A percentile compares a stretch with the other conserved stretches of the same genome.
Evolutionary conservation across 345 rosid species (phyloP).

Genomic region (Brassica carinata): DNA sequence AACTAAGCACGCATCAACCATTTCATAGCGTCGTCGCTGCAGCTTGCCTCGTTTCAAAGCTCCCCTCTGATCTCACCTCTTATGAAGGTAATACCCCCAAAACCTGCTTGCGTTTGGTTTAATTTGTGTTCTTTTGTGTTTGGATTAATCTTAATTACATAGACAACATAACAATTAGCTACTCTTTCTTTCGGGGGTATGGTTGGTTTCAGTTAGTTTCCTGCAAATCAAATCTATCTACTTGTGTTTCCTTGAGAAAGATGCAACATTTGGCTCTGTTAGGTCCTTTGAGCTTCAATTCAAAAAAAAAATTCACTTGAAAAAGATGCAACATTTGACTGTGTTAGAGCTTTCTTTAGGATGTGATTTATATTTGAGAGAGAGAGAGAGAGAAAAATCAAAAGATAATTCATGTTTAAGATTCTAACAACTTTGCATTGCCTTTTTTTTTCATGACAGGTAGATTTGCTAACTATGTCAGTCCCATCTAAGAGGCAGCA

Average conservation of each 20-base stretch:
- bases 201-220: not conserved
- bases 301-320: not conserved
- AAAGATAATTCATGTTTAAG: not conserved
- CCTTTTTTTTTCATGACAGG: constrained; percentile 59
- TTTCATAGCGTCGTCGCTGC: constrained; percentile 64
- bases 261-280: not conserved
- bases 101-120: not conserved
- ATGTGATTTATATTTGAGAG: not conserved
- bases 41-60: constrained; percentile 71
- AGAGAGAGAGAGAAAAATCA: not conserved
- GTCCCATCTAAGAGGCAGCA: constrained; percentile 68
- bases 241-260: not conserved
- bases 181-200: not conserved
- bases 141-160: not conserved
- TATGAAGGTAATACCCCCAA: constrained; percentile 49
- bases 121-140: not conserved
- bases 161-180: not conserved
- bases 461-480: constrained; percentile 75
- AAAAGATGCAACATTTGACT: not conserved
- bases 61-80: constrained; percentile 50
- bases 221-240: not conserved
- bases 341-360: not conserved
- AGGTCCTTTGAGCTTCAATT: not conserved
- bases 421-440: not conserved
- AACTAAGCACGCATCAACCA: constrained; percentile 64